Conservation (phyloP, 2,329 filamentous ascomycete genomes). For the Paramyrothecium roridum region DNA sequence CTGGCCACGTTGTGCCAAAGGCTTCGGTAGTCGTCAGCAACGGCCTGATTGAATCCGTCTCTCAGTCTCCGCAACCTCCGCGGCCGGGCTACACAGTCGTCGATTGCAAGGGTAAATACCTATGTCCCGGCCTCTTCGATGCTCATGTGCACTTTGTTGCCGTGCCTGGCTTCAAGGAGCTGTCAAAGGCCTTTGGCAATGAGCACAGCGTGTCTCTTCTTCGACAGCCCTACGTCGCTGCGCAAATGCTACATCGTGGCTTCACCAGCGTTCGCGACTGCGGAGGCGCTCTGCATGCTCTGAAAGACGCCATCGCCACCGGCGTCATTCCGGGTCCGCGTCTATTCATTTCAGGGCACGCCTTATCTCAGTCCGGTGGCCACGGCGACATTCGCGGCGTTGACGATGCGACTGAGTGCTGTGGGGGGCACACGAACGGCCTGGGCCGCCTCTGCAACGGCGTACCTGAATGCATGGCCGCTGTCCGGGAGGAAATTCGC, state of each 20-base stretch:
- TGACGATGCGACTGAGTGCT: constrained; percentile 37
- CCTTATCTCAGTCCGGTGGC: constrained; percentile 54
- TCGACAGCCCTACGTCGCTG: constrained; percentile 42
- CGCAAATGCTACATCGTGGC: constrained; percentile 50
- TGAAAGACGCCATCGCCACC: constrained; percentile 53
- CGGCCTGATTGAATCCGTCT: constrained; percentile 29
- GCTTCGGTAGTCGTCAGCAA: constrained; percentile 27
- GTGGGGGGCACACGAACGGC: constrained; percentile 32
- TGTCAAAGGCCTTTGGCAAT: constrained; percentile 20
- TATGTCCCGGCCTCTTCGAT: constrained; percentile 26
- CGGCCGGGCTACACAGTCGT: constrained; percentile 8
- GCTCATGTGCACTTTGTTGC: constrained; percentile 27
- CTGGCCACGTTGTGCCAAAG: constrained; percentile 25
- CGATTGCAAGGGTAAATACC: constrained; percentile 18
- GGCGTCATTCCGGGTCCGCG: constrained; percentile 50
- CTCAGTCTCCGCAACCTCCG: constrained; percentile 1
- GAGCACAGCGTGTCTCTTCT: constrained; percentile 33
- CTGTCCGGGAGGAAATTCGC: constrained; percentile 50
- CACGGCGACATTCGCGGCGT: constrained; percentile 48
- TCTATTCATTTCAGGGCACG: constrained; percentile 51
- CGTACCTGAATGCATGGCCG: constrained; percentile 49
- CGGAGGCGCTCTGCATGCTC: constrained; percentile 49
- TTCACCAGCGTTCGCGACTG: constrained; percentile 58
- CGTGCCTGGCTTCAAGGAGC: constrained; percentile 20
- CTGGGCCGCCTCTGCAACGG: constrained; percentile 49